phyloP scores from a whole-genome alignment of 148 eudicot species.

The Vaccinium myrtillus region DNA sequence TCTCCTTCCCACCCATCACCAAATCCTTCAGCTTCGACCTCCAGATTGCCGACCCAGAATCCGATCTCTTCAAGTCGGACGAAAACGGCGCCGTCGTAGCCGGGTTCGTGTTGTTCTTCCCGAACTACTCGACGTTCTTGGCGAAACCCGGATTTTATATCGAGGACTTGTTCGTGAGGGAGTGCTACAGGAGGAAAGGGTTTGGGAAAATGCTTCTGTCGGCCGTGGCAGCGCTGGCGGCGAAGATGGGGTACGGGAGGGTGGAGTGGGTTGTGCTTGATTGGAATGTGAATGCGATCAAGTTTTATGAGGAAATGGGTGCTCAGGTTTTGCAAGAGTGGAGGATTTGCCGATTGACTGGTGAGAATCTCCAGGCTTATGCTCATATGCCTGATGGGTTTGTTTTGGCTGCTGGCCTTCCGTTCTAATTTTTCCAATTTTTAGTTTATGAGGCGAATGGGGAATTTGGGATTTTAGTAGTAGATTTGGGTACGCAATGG shows the following conservation, averaged over 20 bases:
- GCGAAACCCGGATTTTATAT: constrained; percentile 81
- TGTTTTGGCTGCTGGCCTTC: background rate
- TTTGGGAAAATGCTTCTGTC: constrained; percentile 61
- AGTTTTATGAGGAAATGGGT: constrained; percentile 75
- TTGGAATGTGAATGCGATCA: constrained; percentile 81
- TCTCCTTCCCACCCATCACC: constrained; percentile 42
- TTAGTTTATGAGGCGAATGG: background rate
- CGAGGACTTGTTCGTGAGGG: constrained; percentile 80
- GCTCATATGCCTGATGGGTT: constrained; percentile 16
- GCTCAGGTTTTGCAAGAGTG: constrained; percentile 71
- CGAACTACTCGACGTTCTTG: constrained; percentile 69
- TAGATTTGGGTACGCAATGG: too few relatives aligned
- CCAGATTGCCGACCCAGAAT: constrained; percentile 47
- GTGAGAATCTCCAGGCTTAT: constrained; percentile 59
- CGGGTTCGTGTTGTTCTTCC: constrained; percentile 73
- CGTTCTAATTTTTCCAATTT: too few relatives aligned
- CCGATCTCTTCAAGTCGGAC: constrained; percentile 15
- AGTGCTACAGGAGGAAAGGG: constrained; percentile 67
- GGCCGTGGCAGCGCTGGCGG: constrained; percentile 75
- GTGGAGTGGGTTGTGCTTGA: constrained; percentile 89
- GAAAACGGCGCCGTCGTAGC: constrained; percentile 36
- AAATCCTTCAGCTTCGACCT: constrained; percentile 34
- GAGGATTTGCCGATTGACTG: constrained; percentile 71
- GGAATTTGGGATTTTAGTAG: too few relatives aligned
- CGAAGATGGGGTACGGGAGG: constrained; percentile 61